These are phyloP conservation scores for Globisporangium orthogonon DNA, from an alignment of 352 stramenopile species.

Conservation along the genomic window DNA sequence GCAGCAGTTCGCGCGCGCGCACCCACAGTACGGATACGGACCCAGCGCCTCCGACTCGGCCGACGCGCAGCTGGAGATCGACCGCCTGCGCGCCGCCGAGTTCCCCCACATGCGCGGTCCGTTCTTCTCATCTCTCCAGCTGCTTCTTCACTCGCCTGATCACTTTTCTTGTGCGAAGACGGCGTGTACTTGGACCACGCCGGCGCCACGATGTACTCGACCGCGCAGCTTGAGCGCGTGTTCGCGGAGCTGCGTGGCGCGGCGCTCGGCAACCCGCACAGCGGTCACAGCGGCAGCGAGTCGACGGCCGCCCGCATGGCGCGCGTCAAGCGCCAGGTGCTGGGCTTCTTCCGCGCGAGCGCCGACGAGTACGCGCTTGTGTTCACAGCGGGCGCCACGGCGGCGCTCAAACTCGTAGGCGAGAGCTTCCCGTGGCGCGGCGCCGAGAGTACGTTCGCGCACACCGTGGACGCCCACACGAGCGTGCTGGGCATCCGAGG, in stretches of 20 bases:
- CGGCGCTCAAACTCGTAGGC: slow-evolving; percentile 73
- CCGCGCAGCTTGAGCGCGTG: slow-evolving; percentile 44
- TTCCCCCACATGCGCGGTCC: slow-evolving; percentile 37
- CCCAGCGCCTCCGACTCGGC: too few relatives aligned
- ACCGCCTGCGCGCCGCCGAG: slow-evolving; percentile 35
- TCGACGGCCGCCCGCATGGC: slow-evolving; percentile 45
- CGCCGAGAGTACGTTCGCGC: slow-evolving; percentile 40
- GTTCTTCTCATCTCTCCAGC: not conserved
- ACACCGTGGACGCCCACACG: slow-evolving; percentile 65
- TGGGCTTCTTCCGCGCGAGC: slow-evolving; percentile 59
- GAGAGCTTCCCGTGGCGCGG: slow-evolving; percentile 72
- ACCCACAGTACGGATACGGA: slow-evolving; percentile 11
- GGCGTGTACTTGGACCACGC: slow-evolving; percentile 83
- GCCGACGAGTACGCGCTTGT: slow-evolving; percentile 75
- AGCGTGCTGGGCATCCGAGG: slow-evolving; percentile 63
- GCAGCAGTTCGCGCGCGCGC: slow-evolving; percentile 9
- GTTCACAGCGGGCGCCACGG: slow-evolving; percentile 82
- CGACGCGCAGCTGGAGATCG: slow-evolving; percentile 16
- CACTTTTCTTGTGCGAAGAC: slow-evolving; percentile 4
- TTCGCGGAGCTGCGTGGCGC: slow-evolving; percentile 42
- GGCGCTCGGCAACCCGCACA: slow-evolving; percentile 69
- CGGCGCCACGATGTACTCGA: slow-evolving; percentile 71
- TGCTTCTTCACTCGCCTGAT: not conserved
- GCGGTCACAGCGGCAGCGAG: slow-evolving; percentile 13
- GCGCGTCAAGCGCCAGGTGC: slow-evolving; percentile 32